Conservation (phyloP, 2,329 filamentous ascomycete genomes). For the Colletotrichum costaricense region DNA sequence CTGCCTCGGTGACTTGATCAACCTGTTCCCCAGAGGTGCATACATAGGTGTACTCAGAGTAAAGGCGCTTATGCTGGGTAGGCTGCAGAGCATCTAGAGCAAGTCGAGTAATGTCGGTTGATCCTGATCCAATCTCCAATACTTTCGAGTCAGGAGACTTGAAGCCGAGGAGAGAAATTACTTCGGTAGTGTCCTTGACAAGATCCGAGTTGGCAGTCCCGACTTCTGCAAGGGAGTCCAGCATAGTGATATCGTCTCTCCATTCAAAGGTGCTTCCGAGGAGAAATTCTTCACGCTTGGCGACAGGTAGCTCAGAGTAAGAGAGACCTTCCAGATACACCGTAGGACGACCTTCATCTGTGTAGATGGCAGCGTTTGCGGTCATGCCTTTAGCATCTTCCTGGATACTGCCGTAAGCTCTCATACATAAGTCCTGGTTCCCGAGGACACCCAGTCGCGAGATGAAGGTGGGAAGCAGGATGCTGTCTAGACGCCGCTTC, state of each 20-base stretch:
- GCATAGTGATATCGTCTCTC: constrained; percentile 10
- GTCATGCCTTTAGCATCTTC: constrained; percentile 2
- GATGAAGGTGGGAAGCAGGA: constrained; percentile 22
- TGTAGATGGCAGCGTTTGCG: constrained; percentile 18
- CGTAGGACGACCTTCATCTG: constrained; percentile 14
- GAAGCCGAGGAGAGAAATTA: neutral
- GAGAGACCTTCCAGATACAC: constrained; percentile 19
- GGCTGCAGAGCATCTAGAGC: constrained; percentile 12
- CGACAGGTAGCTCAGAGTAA: constrained; percentile 13
- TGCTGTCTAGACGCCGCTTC: neutral
- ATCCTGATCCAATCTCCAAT: constrained; percentile 12
- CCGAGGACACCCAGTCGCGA: neutral
- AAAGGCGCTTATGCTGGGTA: constrained; percentile 3
- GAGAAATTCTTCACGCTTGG: constrained; percentile 13
- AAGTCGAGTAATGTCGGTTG: neutral
- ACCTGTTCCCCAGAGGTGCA: constrained; percentile 12
- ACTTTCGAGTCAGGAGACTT: constrained; percentile 15
- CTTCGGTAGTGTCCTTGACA: neutral
- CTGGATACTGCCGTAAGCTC: constrained; percentile 14
- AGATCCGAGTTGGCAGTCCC: neutral
- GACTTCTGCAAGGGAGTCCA: neutral
- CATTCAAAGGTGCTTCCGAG: constrained; percentile 26
- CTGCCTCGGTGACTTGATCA: neutral
- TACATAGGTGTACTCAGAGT: constrained; percentile 21
- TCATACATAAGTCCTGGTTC: constrained; percentile 16